Conservation (phyloP, 2,329 filamentous ascomycete genomes). For the Diaporthe sp. region DNA sequence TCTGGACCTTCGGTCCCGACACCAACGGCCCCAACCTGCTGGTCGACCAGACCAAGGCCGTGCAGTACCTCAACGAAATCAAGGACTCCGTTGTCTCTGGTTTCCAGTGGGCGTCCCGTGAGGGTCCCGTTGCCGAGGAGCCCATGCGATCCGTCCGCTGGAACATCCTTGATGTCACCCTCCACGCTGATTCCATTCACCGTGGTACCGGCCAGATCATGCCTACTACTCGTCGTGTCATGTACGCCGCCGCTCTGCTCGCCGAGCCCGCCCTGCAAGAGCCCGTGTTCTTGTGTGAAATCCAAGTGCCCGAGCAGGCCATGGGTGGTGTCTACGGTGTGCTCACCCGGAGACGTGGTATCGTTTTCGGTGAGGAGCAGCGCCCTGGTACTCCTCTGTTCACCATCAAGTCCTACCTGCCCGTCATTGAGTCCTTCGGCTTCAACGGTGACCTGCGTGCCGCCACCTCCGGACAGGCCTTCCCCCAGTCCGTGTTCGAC, state of each 20-base stretch:
- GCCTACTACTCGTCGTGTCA: conserved; percentile 95
- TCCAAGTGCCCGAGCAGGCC: conserved; percentile 97
- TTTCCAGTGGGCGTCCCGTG: conserved; percentile 99
- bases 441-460: conserved; percentile 98
- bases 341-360: conserved; percentile 96
- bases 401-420: conserved; percentile 77
- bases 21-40: conserved; percentile 98
- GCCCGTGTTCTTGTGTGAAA: conserved; percentile 99
- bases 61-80: conserved; percentile 99
- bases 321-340: conserved; percentile 99
- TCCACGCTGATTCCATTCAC: conserved; percentile 99
- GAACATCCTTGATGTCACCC: conserved; percentile 99
- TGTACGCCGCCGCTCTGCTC: conserved; percentile 93
- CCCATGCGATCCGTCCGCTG: conserved; percentile 97
- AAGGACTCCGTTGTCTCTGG: conserved; percentile 99
- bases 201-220: conserved; percentile 99
- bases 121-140: conserved; percentile 98
- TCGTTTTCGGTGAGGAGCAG: conserved; percentile 99
- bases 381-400: conserved; percentile 98
- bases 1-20: conserved; percentile 99
- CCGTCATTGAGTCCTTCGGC: conserved; percentile 68
- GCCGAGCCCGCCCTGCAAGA: conserved; percentile 93
- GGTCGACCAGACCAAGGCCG: conserved; percentile 99
- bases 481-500: conserved; percentile 99
- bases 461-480: conserved; percentile 95